Evolutionary conservation across 2,329 filamentous ascomycete species (phyloP).

Genomic region (Chaetomium sp.): DNA sequence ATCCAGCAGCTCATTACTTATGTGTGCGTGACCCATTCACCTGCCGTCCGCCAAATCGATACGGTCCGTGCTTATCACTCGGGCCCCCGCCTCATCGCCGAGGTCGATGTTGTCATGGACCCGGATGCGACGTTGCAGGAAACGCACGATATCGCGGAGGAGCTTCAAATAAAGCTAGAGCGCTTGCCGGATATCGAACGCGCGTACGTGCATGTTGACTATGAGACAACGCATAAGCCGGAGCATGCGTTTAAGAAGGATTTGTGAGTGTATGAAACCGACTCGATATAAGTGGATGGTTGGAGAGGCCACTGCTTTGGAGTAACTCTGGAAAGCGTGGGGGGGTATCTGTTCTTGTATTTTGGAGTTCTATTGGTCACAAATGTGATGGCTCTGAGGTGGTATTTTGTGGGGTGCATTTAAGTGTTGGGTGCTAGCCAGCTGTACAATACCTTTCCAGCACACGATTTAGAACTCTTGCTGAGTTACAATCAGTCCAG

Average conservation of each 20-base stretch:
- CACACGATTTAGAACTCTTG: no score
- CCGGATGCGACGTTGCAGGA: slow-evolving; percentile 62
- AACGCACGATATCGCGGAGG: slow-evolving; percentile 91
- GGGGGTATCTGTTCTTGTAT: no score
- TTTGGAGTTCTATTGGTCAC: no score
- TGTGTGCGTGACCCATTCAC: slow-evolving; percentile 87
- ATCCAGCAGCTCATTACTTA: slow-evolving; percentile 94
- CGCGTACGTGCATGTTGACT: slow-evolving; percentile 95
- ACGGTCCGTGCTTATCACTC: slow-evolving; percentile 92
- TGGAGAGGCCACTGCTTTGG: neutral
- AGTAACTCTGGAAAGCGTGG: neutral
- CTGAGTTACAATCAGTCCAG: no score
- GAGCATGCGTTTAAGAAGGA: slow-evolving; percentile 66
- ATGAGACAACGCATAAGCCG: slow-evolving; percentile 91
- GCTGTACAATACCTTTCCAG: no score
- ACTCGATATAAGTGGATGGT: neutral
- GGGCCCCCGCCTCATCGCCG: slow-evolving; percentile 81
- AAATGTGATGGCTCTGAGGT: no score
- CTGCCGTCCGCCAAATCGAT: slow-evolving; percentile 76
- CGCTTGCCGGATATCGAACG: slow-evolving; percentile 85
- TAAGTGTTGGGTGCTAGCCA: neutral
- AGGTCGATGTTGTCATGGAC: slow-evolving; percentile 95
- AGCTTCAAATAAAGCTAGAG: slow-evolving; percentile 89
- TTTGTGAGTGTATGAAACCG: slow-evolving; percentile 31
- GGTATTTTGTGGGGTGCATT: no score